Evolutionary conservation across 2,329 filamentous ascomycete genomes (phyloP).

Genomic region (Ascomycota sp.): DNA sequence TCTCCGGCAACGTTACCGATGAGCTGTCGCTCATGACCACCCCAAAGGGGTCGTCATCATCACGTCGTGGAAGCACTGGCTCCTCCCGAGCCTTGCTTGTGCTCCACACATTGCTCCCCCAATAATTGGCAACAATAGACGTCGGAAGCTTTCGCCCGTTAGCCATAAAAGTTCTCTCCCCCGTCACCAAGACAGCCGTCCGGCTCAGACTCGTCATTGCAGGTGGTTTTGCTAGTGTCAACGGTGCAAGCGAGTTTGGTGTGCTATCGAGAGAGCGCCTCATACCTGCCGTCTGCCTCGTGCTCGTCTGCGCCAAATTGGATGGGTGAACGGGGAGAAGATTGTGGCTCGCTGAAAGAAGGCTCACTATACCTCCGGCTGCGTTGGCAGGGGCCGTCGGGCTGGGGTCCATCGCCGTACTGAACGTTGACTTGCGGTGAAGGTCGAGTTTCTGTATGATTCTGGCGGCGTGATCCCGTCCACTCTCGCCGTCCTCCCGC

Average conservation of each 20-base stretch:
- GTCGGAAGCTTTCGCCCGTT: slow-evolving; percentile 55
- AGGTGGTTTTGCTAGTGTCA: slow-evolving; percentile 66
- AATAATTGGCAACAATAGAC: slow-evolving; percentile 78
- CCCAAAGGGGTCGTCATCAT: slow-evolving; percentile 21
- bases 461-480: slow-evolving; percentile 62
- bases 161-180: slow-evolving; percentile 51
- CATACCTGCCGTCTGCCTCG: slow-evolving; percentile 11
- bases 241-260: slow-evolving; percentile 52
- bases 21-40: slow-evolving; percentile 15
- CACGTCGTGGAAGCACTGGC: slow-evolving; percentile 11
- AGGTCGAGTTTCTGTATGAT: slow-evolving; percentile 89
- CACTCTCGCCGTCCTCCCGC: slow-evolving; percentile 52
- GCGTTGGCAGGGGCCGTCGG: slow-evolving; percentile 18
- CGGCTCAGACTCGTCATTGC: slow-evolving; percentile 72
- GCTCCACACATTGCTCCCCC: slow-evolving; percentile 71
- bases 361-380: slow-evolving; percentile 54
- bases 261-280: slow-evolving; percentile 22
- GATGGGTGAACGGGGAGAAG: slow-evolving; percentile 41
- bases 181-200: slow-evolving; percentile 60
- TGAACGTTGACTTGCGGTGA: slow-evolving; percentile 55
- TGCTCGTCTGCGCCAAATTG: slow-evolving; percentile 9
- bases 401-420: slow-evolving; percentile 18
- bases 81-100: slow-evolving; percentile 9
- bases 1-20: slow-evolving; percentile 9
- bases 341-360: slow-evolving; percentile 70